Evolutionary conservation across 164 flowering plant genomes (phyloP).

Genomic region (Vitis amurensis): DNA sequence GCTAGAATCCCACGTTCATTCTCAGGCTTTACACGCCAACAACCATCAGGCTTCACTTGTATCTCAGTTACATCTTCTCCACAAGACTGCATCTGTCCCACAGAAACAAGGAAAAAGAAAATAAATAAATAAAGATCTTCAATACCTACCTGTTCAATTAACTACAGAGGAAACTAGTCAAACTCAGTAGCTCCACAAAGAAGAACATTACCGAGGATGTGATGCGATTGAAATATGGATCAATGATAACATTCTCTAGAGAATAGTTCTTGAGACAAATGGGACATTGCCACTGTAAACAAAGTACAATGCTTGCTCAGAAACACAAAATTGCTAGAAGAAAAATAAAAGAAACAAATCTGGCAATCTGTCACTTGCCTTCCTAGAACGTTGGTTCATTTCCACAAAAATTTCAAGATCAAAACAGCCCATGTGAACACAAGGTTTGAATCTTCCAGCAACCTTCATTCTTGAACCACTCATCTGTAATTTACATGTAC

Average conservation of each 20-base stretch:
- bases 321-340: neutral
- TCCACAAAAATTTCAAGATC: slow-evolving; percentile 95
- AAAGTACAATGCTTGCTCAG: slow-evolving; percentile 6
- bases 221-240: slow-evolving; percentile 90
- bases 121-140: no score
- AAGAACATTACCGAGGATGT: slow-evolving; percentile 58
- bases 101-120: slow-evolving; percentile 2
- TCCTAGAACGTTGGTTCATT: slow-evolving; percentile 91
- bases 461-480: slow-evolving; percentile 94
- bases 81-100: slow-evolving; percentile 64
- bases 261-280: slow-evolving; percentile 92
- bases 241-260: slow-evolving; percentile 76
- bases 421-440: slow-evolving; percentile 96
- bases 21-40: slow-evolving; percentile 83
- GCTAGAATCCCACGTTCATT: slow-evolving; percentile 64
- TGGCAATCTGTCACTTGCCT: slow-evolving; percentile 46
- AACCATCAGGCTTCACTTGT: slow-evolving; percentile 94
- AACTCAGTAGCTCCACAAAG: slow-evolving; percentile 3
- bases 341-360: neutral
- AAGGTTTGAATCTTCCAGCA: slow-evolving; percentile 94
- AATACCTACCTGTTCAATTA: no score
- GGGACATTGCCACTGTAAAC: slow-evolving; percentile 98
- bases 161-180: neutral
- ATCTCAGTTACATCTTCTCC: slow-evolving; percentile 91
- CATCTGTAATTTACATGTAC: slow-evolving; percentile 51